Evolutionary conservation across 768 basidiomycete species (phyloP).

Genomic region (Clathrus columnatus): DNA sequence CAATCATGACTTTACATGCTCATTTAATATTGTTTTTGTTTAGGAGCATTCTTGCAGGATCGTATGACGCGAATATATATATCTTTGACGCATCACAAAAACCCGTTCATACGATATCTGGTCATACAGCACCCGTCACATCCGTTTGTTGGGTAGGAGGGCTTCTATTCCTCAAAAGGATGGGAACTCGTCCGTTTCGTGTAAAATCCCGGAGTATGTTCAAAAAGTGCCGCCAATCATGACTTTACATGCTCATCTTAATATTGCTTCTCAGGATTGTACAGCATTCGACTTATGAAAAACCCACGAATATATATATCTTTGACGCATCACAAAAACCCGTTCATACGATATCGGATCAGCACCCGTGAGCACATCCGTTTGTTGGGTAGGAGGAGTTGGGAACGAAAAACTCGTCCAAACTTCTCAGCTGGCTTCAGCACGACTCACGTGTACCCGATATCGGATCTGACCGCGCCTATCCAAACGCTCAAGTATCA

Average conservation of each 20-base stretch:
- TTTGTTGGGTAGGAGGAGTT: conserved; percentile 35
- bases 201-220: conserved; percentile 43
- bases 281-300: conserved; percentile 61
- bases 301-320: conserved; percentile 54
- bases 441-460: conserved; percentile 25
- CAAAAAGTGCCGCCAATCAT: conserved; percentile 2
- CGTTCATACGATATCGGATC: conserved; percentile 39
- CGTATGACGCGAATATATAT: conserved; percentile 74
- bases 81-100: conserved; percentile 65
- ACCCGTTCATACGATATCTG: conserved; percentile 36
- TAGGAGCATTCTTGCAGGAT: conserved; percentile 67
- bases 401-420: no score
- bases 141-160: conserved; percentile 41
- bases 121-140: conserved; percentile 61
- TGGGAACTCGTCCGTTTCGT: conserved; percentile 83
- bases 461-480: conserved; percentile 18
- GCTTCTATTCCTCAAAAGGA: conserved; percentile 54
- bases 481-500: conserved; percentile 46
- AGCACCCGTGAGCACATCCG: conserved; percentile 68
- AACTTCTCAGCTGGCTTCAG: conserved; percentile 14
- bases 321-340: conserved; percentile 64
- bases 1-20: conserved; percentile 3
- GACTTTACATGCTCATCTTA: conserved; percentile 2
- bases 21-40: neutral
- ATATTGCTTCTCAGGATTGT: conserved; percentile 73